Evolutionary conservation across 192 early-diverging fungal species (phyloP), one percentile per base, ranked within the genome.

Genomic region (Lobulomyces angularis): DNA sequence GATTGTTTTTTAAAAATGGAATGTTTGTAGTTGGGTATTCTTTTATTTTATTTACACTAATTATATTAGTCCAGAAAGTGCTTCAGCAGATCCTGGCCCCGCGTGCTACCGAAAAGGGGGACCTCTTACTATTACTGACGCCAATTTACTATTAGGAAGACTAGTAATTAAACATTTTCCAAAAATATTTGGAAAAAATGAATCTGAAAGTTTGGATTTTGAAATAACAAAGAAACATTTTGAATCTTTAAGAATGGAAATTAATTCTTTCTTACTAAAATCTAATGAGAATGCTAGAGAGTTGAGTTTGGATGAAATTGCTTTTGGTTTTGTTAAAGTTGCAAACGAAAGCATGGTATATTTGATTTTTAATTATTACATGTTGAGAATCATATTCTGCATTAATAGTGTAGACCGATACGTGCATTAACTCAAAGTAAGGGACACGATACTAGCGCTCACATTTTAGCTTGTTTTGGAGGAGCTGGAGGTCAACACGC

Each of bases 281-380:
- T 33, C 37, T 36, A 11, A 62, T 52, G 24, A 41, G 50, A n/a
- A 12, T 44, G 39, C 27, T 24, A 41, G 28, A 29, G 41, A 7
- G 39, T 88, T 86, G 71, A 65, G 69, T 4, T 31, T 82, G 1
- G 90, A 92, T 48, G 86, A 95, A 37, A 74, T 90, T 37, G 94
- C 88, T 0, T 84, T 77, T 56, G 94, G 94, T 16, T 97, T 93
- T 50, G 66, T 95, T 43, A 82, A 86, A 46, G 88, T 97, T 7
- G 94, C 94, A 8, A 95, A 95, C 51, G 90, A 97, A 55, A 67
- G 81, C 1, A 97, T 97, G 94, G n/a, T n/a, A n/a, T n/a, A n/a
- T n/a, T n/a, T n/a, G n/a, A n/a, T n/a, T n/a, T n/a, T n/a, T n/a
- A n/a, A n/a, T n/a, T n/a, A n/a, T n/a, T n/a, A n/a, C n/a, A n/a